These are phyloP conservation scores for Polyporus arcularius DNA, from an alignment of 768 basidiomycete genomes.

Conservation along the genomic window DNA sequence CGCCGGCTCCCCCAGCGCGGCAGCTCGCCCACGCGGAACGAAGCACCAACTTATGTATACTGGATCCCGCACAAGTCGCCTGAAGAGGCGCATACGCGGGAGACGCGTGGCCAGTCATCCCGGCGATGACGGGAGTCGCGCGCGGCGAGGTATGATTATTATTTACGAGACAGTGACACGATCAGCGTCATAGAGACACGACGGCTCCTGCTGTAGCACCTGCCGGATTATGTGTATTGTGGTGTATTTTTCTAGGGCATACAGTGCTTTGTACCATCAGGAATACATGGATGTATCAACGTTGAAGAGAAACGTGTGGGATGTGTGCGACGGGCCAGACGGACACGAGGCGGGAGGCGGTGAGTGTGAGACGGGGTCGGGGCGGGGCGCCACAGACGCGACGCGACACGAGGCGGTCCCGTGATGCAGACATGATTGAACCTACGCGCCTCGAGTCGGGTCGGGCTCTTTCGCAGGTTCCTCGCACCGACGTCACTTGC, in stretches of 20 bases:
- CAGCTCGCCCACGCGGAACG: conserved; percentile 28
- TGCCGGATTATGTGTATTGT: conserved; percentile 6
- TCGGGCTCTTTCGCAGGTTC: not conserved
- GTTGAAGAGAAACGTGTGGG: not conserved
- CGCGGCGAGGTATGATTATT: conserved; percentile 17
- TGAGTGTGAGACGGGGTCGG: not conserved
- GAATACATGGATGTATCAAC: conserved; percentile 1
- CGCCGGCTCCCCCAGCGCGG: conserved; percentile 11
- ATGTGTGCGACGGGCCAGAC: not conserved
- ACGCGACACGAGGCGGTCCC: not conserved
- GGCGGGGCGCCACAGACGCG: not conserved
- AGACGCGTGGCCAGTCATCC: conserved; percentile 36
- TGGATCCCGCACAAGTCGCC: conserved; percentile 30
- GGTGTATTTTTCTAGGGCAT: conserved; percentile 20
- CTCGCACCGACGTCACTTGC: conserved; percentile 6
- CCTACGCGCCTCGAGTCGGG: not conserved
- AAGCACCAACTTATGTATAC: conserved; percentile 30
- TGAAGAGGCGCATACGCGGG: conserved; percentile 27
- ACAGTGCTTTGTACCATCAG: conserved; percentile 16
- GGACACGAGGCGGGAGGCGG: not conserved
- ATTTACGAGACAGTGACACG: conserved; percentile 9
- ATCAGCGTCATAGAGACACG: conserved; percentile 5
- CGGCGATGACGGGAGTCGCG: conserved; percentile 39
- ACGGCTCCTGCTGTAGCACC: conserved; percentile 20
- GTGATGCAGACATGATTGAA: not conserved